Base-by-base conservation (phyloP, 192 early-diverging fungal species). In the Lobosporangium transversale region DNA sequence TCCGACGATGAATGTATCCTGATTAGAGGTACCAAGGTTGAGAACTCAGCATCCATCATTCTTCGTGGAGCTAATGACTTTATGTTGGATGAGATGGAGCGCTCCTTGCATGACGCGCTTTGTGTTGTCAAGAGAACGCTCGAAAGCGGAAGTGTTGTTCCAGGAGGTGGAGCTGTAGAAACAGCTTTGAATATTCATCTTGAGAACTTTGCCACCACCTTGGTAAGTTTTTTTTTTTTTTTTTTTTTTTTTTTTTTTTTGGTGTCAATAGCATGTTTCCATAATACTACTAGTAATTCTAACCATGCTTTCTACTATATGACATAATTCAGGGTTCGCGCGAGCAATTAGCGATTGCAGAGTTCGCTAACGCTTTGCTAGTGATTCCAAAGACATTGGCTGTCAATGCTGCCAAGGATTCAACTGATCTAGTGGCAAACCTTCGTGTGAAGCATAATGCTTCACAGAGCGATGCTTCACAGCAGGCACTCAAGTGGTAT, bases 41-140 rank as follows among this genome's bases (percentile, higher is more conserved):
- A 95, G 80, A 89, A 86, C 15, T 90, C 95, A 1, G 89, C 96
- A 21, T 97, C 95, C 18, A 90, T 99, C 35, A 95, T 99, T 66
- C 87, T 99, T 74, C 96, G 98, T 67, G 98, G 98, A 30, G 97
- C 98, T 49, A 99, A 98, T 80, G 98, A 99, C 76, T 99, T 92
- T 69, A 97, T 98, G 96, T 85, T 99, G 51, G 98, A 99, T 60
- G 98, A 99, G 84, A 98, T 99, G 97, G 98, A 99, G 81, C 88
- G 98, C 52, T 93, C 95, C 24, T 70, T 99, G 60, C 98, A 99
- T 71, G 98, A 99, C 84, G 86, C 90, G 42, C 68, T 99, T 65
- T 96, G 94, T 70, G 95, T 95, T 17, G 95, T 99, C 51, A 98
- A 98, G 89, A 87, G 98, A 26, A 97, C 96, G 7, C 82, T 99